phyloP scores from a whole-genome alignment of 2,329 filamentous ascomycete species.

The Cladosporium sp. region DNA sequence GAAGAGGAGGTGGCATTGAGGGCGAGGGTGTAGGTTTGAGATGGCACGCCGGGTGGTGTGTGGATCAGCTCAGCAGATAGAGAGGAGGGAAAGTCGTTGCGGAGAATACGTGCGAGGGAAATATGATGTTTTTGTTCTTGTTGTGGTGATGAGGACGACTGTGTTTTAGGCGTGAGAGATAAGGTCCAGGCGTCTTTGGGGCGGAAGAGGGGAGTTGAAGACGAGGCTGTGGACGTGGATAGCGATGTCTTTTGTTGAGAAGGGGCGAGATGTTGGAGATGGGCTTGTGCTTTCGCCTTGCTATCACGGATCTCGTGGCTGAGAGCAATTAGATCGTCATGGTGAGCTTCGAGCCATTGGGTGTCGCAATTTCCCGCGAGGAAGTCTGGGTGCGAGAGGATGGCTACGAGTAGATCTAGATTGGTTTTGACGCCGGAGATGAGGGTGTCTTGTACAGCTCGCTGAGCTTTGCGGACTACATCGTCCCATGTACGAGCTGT shows the following conservation, averaged over 20 bases:
- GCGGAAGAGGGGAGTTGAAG: constrained; percentile 17
- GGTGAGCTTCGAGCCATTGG: constrained; percentile 53
- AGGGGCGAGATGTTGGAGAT: constrained; percentile 12
- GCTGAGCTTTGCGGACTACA: constrained; percentile 49
- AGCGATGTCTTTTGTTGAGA: constrained; percentile 22
- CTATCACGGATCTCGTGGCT: constrained; percentile 15
- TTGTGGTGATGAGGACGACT: background rate
- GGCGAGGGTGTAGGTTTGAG: constrained; percentile 38
- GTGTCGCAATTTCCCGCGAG: constrained; percentile 47
- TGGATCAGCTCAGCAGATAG: constrained; percentile 52
- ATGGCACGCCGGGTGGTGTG: constrained; percentile 36
- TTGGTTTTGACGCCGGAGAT: constrained; percentile 59
- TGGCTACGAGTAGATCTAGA: constrained; percentile 50
- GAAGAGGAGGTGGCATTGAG: constrained; percentile 44
- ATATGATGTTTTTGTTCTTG: constrained; percentile 45
- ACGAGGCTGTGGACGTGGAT: constrained; percentile 20
- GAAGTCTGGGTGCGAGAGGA: constrained; percentile 51
- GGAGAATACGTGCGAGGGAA: constrained; percentile 50
- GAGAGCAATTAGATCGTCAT: constrained; percentile 37
- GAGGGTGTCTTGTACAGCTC: constrained; percentile 53
- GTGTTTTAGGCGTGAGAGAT: constrained; percentile 11
- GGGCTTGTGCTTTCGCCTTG: constrained; percentile 15
- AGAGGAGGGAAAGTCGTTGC: constrained; percentile 57
- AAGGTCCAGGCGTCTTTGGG: constrained; percentile 24
- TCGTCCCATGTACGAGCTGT: constrained; percentile 52